Conservation (phyloP, 257 asterid genomes). For the Solanum appendiculatum region DNA sequence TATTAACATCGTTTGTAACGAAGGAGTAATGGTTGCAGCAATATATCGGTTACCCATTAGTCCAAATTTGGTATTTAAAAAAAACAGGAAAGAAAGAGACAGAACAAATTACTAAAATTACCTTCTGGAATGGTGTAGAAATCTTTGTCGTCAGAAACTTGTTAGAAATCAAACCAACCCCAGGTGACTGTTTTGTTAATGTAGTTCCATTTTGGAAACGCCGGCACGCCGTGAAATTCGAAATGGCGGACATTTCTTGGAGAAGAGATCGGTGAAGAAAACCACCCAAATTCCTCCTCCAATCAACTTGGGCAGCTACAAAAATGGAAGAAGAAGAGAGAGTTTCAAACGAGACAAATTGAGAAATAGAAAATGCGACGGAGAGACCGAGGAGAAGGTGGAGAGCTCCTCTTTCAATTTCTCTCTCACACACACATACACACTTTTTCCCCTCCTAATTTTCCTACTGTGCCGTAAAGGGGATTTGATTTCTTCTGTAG, state of each 20-base stretch:
- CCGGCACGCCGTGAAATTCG: conserved; percentile 29
- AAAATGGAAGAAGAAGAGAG: background rate
- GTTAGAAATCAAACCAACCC: conserved; percentile 2
- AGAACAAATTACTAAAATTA: conserved; percentile 1
- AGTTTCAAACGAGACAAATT: background rate
- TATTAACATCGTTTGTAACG: background rate
- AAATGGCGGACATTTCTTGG: conserved; percentile 34
- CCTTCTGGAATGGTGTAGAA: conserved; percentile 22
- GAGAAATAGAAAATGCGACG: background rate
- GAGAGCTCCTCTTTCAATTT: background rate
- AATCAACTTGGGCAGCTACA: background rate
- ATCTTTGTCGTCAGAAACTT: conserved; percentile 4
- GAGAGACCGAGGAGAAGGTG: background rate
- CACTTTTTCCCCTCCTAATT: background rate
- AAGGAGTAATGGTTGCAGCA: background rate
- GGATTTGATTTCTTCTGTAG: background rate
- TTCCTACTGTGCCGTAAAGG: background rate
- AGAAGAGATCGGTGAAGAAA: background rate
- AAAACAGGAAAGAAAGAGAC: background rate
- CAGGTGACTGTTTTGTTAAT: conserved; percentile 15
- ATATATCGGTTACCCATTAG: background rate
- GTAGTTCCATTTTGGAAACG: conserved; percentile 32
- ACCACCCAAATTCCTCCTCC: background rate
- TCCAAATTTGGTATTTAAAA: background rate
- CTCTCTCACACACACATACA: background rate